phyloP scores from a whole-genome alignment of 139 green algal genomes.

The Auxenochlorella pyrenoidosa region DNA sequence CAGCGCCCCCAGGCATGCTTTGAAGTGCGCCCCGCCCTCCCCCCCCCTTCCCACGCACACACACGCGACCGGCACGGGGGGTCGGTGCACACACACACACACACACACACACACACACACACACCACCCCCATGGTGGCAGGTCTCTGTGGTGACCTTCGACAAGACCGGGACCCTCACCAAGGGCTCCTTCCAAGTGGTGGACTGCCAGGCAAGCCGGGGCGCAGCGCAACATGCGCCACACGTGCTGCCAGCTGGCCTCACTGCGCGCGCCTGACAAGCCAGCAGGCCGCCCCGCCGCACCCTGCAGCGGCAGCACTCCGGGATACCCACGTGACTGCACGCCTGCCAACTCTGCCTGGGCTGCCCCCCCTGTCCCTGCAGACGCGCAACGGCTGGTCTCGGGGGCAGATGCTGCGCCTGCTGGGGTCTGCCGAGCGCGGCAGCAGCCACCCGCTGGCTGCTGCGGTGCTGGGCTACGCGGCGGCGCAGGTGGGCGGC shows the following conservation, averaged over 20 bases:
- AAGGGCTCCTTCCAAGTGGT: constrained; percentile 76
- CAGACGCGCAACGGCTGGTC: neutral
- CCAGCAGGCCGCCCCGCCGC: no score
- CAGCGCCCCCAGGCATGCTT: no score
- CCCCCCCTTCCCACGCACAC: no score
- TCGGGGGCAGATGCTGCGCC: constrained; percentile 56
- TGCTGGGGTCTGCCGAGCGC: constrained; percentile 81
- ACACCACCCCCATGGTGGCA: neutral
- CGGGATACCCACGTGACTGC: no score
- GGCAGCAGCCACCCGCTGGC: constrained; percentile 82
- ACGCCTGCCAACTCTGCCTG: no score
- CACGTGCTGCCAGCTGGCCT: no score
- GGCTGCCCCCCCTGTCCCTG: neutral
- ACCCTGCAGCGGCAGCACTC: no score
- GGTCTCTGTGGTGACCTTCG: constrained; percentile 77
- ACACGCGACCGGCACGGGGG: no score
- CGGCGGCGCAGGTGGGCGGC: neutral
- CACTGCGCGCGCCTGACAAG: no score
- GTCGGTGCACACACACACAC: no score
- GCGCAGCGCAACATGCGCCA: neutral
- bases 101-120: no score
- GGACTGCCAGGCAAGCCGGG: constrained; percentile 6
- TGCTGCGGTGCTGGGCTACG: constrained; percentile 48
- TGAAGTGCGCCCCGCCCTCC: no score
- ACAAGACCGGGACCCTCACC: constrained; percentile 97